Evolutionary conservation across 176 grass and related monocot genomes (phyloP).

Genomic region (Juncus inflexus): DNA sequence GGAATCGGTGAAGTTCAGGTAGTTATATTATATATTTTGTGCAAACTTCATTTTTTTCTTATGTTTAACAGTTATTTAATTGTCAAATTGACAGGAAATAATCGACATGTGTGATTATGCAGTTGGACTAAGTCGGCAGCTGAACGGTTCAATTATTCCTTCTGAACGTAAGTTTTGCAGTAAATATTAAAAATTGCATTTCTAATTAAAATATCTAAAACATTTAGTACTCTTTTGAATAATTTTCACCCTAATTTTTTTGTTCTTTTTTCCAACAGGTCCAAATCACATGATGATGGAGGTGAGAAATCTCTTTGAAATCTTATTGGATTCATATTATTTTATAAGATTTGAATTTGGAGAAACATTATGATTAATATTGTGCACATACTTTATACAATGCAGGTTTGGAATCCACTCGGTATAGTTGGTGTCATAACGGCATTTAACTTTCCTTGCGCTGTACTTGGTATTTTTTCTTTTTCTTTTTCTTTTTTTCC

Average conservation of each 20-base stretch:
- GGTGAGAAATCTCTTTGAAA: constrained; percentile 30
- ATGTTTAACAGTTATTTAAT: too few species aligned
- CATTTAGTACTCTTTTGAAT: constrained; percentile 2
- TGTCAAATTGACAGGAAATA: constrained; percentile 66
- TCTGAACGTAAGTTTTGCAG: constrained; percentile 71
- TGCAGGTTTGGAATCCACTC: constrained; percentile 97
- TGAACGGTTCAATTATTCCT: constrained; percentile 96
- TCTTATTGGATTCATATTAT: constrained; percentile 16
- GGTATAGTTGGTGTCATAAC: constrained; percentile 98
- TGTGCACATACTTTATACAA: constrained; percentile 31
- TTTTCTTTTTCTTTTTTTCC: constrained; percentile 21
- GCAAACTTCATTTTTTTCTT: too few species aligned
- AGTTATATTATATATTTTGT: constrained; percentile 18
- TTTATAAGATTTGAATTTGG: background rate
- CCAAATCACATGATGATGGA: constrained; percentile 99
- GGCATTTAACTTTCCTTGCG: constrained; percentile 94
- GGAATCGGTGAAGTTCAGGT: constrained; percentile 99
- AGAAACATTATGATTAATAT: constrained; percentile 17
- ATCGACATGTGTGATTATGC: constrained; percentile 99
- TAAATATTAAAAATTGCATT: background rate
- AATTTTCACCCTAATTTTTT: constrained; percentile 10
- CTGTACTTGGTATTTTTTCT: constrained; percentile 71
- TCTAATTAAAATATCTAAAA: constrained; percentile 9
- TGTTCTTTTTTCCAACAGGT: constrained; percentile 47
- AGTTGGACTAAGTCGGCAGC: constrained; percentile 93